Evolutionary conservation across 78 protist species (phyloP).

Genomic region (Anaeramoeba ignava): DNA sequence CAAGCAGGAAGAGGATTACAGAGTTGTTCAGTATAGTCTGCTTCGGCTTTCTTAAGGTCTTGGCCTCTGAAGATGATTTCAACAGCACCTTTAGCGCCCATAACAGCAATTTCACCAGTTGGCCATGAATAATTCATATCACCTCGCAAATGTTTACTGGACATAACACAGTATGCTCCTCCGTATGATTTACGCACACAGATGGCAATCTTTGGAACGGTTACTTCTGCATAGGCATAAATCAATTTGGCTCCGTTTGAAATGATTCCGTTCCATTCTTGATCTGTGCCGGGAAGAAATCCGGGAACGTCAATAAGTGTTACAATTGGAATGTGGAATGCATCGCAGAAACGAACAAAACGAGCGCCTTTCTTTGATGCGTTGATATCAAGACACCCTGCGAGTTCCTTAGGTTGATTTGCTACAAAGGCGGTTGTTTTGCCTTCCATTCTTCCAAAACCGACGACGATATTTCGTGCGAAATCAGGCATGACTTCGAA

Average conservation of each 20-base stretch:
- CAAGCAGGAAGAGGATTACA: constrained; percentile 91
- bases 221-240: constrained; percentile 95
- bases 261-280: constrained; percentile 76
- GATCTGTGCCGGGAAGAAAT: constrained; percentile 79
- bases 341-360: constrained; percentile 87
- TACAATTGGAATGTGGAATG: constrained; percentile 89
- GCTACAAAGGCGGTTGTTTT: constrained; percentile 88
- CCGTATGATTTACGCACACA: constrained; percentile 96
- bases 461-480: constrained; percentile 84
- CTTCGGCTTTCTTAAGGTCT: constrained; percentile 13
- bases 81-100: constrained; percentile 97
- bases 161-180: constrained; percentile 93
- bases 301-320: constrained; percentile 98
- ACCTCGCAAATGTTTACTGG: constrained; percentile 89
- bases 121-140: constrained; percentile 98
- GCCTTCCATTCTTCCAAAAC: constrained; percentile 87
- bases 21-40: constrained; percentile 61
- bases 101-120: constrained; percentile 92
- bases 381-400: constrained; percentile 91
- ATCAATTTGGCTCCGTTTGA: constrained; percentile 95
- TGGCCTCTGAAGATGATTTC: constrained; percentile 75
- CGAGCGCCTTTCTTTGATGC: constrained; percentile 83
- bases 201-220: constrained; percentile 91
- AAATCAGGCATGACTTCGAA: constrained; percentile 79
- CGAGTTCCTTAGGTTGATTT: constrained; percentile 85